Base-by-base conservation (phyloP, 2,329 filamentous ascomycete genomes). In the Blastomyces percursus region DNA sequence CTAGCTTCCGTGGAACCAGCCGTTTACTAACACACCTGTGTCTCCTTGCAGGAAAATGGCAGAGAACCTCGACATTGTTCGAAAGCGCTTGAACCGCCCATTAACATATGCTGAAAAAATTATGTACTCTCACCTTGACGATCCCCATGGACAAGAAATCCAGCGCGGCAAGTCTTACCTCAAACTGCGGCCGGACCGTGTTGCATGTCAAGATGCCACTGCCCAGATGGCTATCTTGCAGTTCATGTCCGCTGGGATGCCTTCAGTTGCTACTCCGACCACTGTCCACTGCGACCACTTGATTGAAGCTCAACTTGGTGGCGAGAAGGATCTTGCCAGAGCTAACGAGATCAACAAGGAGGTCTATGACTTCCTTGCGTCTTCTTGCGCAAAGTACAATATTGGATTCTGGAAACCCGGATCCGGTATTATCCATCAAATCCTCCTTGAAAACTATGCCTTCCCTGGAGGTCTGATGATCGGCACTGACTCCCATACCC, bases 331-430 rank as follows among this genome's bases (percentile, higher is more conserved):
- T 89, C 82, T 97, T 77, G 88, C 85, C 66, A 86, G 93, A 73
- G 94, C 94, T 71, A 82, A 93, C 73, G 84, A 86, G 71, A 96
- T 96, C 81, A 97, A 97, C 87, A 96, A 95, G 84, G 93, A 97
- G 80, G 94, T 99, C 71, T 99, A 97, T 81, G 89, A 97, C 80
- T 99, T 99, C 84, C 81, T 99, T 75, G 85, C 91, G 66, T 87
- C 87, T 67, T 89, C 93, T 68, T 97, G 93, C 77, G 92, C 92
- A 74, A 99, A 97, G 84, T 99, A 97, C 84, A 93, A 97, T 84
- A 97, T 97, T 77, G 94, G 94, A 82, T 97, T 97, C 88, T 99
- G 94, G 94, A 91, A 86, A 78, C 94, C 94, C 68, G 94, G 94
- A 71, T 96, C 93, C 76, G 94, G 94, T 84, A 99, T 97, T 77